phyloP scores from a whole-genome alignment of 1,284 basidiomycete genomes.

The Ceratorhiza oryzae-sativae region DNA sequence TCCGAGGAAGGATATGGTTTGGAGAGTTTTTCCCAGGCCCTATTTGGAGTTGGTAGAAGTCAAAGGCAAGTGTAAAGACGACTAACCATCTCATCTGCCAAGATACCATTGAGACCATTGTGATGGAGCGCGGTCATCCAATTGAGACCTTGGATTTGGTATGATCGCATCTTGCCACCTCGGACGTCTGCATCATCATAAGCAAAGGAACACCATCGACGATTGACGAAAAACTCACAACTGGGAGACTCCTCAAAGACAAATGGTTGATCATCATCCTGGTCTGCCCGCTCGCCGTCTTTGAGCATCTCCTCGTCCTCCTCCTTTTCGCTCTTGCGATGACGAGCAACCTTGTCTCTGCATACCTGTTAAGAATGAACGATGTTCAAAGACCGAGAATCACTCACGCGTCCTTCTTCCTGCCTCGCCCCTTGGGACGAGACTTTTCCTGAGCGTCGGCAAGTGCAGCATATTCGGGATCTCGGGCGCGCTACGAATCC shows the following conservation, averaged over 20 bases:
- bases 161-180: slow-evolving; percentile 87
- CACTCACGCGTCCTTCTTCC: slow-evolving; percentile 77
- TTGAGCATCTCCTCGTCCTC: slow-evolving; percentile 96
- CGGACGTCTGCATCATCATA: slow-evolving; percentile 68
- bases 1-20: slow-evolving; percentile 97
- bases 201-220: slow-evolving; percentile 30
- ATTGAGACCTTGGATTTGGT: slow-evolving; percentile 96
- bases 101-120: slow-evolving; percentile 91
- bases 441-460: slow-evolving; percentile 74
- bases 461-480: slow-evolving; percentile 92
- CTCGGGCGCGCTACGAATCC: slow-evolving; percentile 77
- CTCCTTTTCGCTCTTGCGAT: slow-evolving; percentile 97
- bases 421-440: slow-evolving; percentile 79
- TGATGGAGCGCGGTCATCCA: slow-evolving; percentile 96
- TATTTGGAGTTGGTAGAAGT: slow-evolving; percentile 48
- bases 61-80: too few relatives aligned
- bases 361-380: not conserved
- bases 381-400: slow-evolving; percentile 17
- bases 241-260: slow-evolving; percentile 86
- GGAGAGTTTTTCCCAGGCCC: slow-evolving; percentile 98
- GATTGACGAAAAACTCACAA: slow-evolving; percentile 63
- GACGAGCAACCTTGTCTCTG: slow-evolving; percentile 78
- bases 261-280: slow-evolving; percentile 84
- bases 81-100: slow-evolving; percentile 91
- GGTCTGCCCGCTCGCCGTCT: slow-evolving; percentile 79